Conservation (phyloP, 768 basidiomycete species). For the Termitomyces sp. region DNA sequence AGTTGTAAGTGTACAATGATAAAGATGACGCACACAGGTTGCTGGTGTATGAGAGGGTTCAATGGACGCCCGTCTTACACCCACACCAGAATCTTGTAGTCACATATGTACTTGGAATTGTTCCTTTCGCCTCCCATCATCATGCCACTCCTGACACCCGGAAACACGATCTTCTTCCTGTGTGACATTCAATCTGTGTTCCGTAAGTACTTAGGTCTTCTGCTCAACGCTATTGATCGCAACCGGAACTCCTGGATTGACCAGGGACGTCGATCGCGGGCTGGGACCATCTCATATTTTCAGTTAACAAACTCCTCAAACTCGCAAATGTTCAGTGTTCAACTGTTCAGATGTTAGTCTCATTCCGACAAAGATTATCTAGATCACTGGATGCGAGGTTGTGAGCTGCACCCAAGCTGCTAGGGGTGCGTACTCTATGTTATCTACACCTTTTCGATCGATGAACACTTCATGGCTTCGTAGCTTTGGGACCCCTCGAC, state of each 20-base stretch:
- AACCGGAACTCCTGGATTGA: not conserved
- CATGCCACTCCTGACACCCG: constrained; percentile 16
- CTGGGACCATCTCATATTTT: constrained; percentile 18
- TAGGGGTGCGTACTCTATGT: constrained; percentile 9
- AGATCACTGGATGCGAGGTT: constrained; percentile 18
- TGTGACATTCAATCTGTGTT: constrained; percentile 18
- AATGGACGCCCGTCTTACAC: too few species aligned
- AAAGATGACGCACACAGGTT: too few species aligned
- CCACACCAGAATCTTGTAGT: too few species aligned
- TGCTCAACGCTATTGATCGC: not conserved
- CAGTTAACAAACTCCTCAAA: constrained; percentile 17
- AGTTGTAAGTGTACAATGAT: too few species aligned
- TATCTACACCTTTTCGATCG: not conserved
- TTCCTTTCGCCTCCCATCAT: not conserved
- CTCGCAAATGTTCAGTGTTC: constrained; percentile 16
- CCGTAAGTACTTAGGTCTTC: constrained; percentile 15
- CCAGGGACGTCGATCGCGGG: constrained; percentile 13
- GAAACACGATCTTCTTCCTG: constrained; percentile 16
- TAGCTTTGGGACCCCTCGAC: constrained; percentile 68
- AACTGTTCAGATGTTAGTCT: not conserved
- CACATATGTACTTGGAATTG: too few species aligned
- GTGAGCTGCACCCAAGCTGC: constrained; percentile 17
- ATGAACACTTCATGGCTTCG: not conserved
- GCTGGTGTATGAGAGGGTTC: too few species aligned
- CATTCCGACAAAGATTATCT: not conserved